Evolutionary conservation across 352 stramenopile species (phyloP).

Genomic region (Pythium oligandrum): DNA sequence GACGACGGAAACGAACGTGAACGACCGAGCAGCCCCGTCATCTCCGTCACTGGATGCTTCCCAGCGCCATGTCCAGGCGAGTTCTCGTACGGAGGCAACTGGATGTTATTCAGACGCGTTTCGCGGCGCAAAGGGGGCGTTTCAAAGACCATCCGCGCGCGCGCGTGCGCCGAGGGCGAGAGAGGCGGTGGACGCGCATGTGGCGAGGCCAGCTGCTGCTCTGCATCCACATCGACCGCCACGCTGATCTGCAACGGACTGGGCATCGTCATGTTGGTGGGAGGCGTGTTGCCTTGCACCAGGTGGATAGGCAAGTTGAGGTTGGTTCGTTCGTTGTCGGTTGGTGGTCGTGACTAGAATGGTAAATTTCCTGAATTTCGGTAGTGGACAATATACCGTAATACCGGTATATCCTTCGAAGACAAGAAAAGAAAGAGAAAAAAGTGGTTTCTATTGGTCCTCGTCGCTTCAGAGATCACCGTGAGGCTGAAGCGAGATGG

Average conservation of each 20-base stretch:
- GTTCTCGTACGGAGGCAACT: constrained; percentile 15
- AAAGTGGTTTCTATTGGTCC: no score
- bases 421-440: no score
- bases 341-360: no score
- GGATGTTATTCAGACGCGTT: constrained; percentile 44
- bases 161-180: constrained; percentile 9
- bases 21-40: constrained; percentile 20
- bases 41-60: constrained; percentile 9
- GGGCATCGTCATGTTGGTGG: background rate
- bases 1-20: background rate
- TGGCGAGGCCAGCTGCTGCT: constrained; percentile 9
- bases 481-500: no score
- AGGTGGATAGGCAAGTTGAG: no score
- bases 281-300: background rate
- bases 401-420: no score
- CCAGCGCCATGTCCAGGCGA: constrained; percentile 11
- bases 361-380: no score
- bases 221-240: constrained; percentile 6
- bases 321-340: no score
- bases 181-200: constrained; percentile 7
- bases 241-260: constrained; percentile 7
- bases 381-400: no score
- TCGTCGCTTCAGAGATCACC: no score
- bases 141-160: constrained; percentile 55
- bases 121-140: constrained; percentile 61